Conservation (phyloP, 352 stramenopile species). For the Aphanomyces euteiches region DNA sequence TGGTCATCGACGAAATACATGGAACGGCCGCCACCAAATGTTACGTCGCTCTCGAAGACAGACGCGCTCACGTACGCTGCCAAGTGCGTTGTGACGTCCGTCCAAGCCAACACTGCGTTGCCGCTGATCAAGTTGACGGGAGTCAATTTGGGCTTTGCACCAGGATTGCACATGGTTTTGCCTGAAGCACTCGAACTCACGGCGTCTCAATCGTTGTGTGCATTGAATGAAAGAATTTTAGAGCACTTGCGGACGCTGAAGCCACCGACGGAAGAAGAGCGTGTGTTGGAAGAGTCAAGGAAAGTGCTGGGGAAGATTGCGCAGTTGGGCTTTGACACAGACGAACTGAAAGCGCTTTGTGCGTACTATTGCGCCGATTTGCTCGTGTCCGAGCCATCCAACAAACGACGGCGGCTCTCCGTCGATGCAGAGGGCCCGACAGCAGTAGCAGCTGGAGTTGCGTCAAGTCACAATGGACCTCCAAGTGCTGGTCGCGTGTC, state of each 20-base stretch:
- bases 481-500: neutral
- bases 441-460: neutral
- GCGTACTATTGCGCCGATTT: conserved; percentile 31
- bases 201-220: conserved; percentile 16
- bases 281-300: conserved; percentile 9
- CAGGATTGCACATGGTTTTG: conserved; percentile 15
- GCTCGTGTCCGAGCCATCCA: neutral
- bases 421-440: neutral
- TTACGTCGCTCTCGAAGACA: conserved; percentile 56
- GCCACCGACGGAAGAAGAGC: neutral
- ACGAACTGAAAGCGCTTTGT: conserved; percentile 28
- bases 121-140: conserved; percentile 74
- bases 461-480: neutral
- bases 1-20: conserved; percentile 82
- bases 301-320: conserved; percentile 30
- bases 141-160: conserved; percentile 45
- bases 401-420: conserved; percentile 23
- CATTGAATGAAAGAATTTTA: conserved; percentile 24
- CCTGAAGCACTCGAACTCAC: conserved; percentile 23
- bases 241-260: conserved; percentile 6
- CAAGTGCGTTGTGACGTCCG: conserved; percentile 64
- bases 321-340: conserved; percentile 18
- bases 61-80: conserved; percentile 70
- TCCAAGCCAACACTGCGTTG: conserved; percentile 62
- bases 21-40: conserved; percentile 61